Conservation (phyloP, 139 green algal species). For the Pseudopediastrum boryanum region DNA sequence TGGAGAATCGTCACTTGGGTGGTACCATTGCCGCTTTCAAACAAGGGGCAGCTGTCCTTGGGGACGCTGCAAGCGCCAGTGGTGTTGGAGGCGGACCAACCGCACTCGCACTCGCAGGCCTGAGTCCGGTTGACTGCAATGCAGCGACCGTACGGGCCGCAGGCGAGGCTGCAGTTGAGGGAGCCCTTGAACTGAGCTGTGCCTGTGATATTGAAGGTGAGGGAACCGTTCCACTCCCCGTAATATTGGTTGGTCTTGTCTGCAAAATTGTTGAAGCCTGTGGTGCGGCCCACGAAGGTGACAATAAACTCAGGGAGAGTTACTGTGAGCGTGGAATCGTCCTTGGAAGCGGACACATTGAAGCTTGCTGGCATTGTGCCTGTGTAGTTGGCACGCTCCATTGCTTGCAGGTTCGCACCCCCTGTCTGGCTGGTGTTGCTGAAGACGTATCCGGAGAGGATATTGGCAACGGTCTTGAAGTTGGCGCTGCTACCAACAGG, state of each 20-base stretch:
- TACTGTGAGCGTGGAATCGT: background rate
- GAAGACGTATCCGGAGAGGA: constrained; percentile 12
- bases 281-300: constrained; percentile 6
- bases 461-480: too few species aligned
- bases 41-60: constrained; percentile 10
- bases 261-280: background rate
- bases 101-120: constrained; percentile 37
- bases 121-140: background rate
- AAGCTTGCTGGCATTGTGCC: constrained; percentile 1
- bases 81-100: constrained; percentile 29
- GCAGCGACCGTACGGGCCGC: constrained; percentile 28
- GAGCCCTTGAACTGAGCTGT: background rate
- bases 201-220: constrained; percentile 2
- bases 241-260: too few species aligned
- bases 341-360: background rate
- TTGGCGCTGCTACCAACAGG: too few species aligned
- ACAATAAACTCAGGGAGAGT: constrained; percentile 18
- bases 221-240: constrained; percentile 19
- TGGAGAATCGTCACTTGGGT: background rate
- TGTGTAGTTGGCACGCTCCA: background rate
- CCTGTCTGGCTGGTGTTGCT: constrained; percentile 28
- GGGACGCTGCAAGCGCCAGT: constrained; percentile 37
- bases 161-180: constrained; percentile 15
- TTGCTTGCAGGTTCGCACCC: constrained; percentile 12
- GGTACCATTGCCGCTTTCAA: background rate